Percentiles rank a stretch among this genome's conserved stretches.
Evolutionary conservation across 1,139 yeast genomes (phyloP).

Genomic region (Scheffersomyces segobiensis): DNA sequence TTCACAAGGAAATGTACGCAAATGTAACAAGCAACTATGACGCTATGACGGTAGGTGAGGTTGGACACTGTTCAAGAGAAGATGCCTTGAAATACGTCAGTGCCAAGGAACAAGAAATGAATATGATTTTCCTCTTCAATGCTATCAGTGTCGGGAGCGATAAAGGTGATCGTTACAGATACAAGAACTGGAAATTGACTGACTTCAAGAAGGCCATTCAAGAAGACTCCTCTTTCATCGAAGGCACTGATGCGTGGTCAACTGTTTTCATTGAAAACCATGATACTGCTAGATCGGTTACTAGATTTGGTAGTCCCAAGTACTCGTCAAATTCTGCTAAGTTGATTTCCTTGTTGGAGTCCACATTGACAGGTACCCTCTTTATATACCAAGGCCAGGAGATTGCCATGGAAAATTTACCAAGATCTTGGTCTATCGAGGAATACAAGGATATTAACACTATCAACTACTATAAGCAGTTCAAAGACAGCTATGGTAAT

Average conservation of each 20-base stretch:
- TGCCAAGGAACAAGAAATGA: conserved; percentile 50
- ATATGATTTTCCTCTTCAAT: conserved; percentile 53
- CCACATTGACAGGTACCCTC: conserved; percentile 55
- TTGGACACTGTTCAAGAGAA: conserved; percentile 44
- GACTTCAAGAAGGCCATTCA: conserved; percentile 47
- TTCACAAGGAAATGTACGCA: conserved; percentile 52
- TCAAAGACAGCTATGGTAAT: conserved; percentile 31
- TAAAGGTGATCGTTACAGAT: conserved; percentile 32
- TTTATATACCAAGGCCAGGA: conserved; percentile 65
- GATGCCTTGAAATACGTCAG: conserved; percentile 48
- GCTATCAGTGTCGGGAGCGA: conserved; percentile 45
- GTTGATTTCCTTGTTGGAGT: conserved; percentile 46
- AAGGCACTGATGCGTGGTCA: conserved; percentile 59
- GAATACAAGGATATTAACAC: conserved; percentile 55
- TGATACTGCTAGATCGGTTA: conserved; percentile 55
- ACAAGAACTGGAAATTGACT: conserved; percentile 32
- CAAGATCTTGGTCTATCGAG: conserved; percentile 45
- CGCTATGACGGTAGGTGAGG: conserved; percentile 60
- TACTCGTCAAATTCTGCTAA: conserved; percentile 42
- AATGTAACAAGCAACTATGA: conserved; percentile 50
- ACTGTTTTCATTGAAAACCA: conserved; percentile 59
- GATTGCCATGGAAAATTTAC: conserved; percentile 55
- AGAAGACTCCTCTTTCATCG: conserved; percentile 36
- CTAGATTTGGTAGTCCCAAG: conserved; percentile 51
- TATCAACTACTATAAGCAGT: conserved; percentile 40